A percentile compares a stretch with the other conserved stretches of the same genome.
phyloP scores from a whole-genome alignment of 495 filamentous ascomycete species.

The Penicilliopsis zonata region DNA sequence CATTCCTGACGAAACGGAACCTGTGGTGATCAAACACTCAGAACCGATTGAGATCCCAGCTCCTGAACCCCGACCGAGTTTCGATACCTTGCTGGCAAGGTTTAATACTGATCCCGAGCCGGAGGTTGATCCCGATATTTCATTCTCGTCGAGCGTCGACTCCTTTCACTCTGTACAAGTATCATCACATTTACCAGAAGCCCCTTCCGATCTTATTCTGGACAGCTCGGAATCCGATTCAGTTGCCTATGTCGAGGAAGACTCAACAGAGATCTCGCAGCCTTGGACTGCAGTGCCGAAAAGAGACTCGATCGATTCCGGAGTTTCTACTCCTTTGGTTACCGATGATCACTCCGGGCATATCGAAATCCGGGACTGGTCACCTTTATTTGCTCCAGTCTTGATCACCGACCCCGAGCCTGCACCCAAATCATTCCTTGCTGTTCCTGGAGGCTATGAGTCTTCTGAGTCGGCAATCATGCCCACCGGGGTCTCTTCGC shows the following conservation, averaged over 20 bases:
- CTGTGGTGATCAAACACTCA: not conserved
- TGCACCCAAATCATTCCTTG: not conserved
- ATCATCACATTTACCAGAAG: constrained; percentile 5
- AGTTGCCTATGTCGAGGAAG: not conserved
- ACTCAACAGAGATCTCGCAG: too few relatives aligned
- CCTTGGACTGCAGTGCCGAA: too few relatives aligned
- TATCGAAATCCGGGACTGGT: too few relatives aligned
- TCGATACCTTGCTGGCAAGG: constrained; percentile 29
- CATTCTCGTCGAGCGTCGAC: constrained; percentile 45
- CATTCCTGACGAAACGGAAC: constrained; percentile 13
- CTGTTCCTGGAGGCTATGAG: not conserved
- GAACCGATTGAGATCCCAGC: constrained; percentile 10
- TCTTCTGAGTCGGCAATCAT: not conserved
- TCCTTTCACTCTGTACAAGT: constrained; percentile 48
- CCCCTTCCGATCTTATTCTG: constrained; percentile 9
- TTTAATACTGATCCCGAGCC: constrained; percentile 26
- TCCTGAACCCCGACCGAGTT: constrained; percentile 32
- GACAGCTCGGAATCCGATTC: not conserved
- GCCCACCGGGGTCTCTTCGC: too few relatives aligned
- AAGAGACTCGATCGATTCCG: too few relatives aligned
- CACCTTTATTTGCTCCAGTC: too few relatives aligned
- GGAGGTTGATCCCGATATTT: constrained; percentile 18
- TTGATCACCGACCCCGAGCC: too few relatives aligned
- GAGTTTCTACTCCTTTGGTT: too few relatives aligned
- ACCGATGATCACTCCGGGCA: too few relatives aligned